phyloP scores from a whole-genome alignment of 108 stramenopile species.

The Nitzschia sp. region DNA sequence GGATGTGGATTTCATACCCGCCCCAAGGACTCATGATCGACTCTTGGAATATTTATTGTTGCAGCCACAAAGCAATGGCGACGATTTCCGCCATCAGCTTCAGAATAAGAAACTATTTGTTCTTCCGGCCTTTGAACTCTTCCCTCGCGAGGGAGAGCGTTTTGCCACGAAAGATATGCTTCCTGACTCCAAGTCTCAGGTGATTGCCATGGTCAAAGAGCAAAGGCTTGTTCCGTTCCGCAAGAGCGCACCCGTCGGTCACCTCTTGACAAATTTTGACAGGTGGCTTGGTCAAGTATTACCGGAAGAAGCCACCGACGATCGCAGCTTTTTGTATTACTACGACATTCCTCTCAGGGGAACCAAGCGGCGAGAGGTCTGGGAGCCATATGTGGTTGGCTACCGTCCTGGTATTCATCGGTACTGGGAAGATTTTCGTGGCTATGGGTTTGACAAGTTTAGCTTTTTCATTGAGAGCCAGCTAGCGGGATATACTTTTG shows the following conservation, averaged over 20 bases:
- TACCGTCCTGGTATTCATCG: conserved; percentile 27
- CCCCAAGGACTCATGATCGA: background rate
- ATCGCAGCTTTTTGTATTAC: background rate
- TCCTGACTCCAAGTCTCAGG: background rate
- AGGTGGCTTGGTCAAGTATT: background rate
- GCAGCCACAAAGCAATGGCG: background rate
- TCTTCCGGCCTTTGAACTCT: conserved; percentile 16
- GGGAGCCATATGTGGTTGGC: conserved; percentile 33
- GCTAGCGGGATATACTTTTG: conserved; percentile 24
- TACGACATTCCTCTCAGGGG: background rate
- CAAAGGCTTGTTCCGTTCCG: background rate
- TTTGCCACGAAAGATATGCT: background rate
- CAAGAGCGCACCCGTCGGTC: background rate
- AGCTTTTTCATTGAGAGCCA: conserved; percentile 22
- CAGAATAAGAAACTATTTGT: conserved; percentile 16
- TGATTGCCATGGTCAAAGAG: background rate
- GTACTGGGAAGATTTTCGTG: conserved; percentile 27
- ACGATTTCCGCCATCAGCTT: background rate
- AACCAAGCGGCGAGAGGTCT: background rate
- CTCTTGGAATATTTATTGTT: background rate
- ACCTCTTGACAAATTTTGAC: background rate
- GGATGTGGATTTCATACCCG: conserved; percentile 27
- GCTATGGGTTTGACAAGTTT: conserved; percentile 24
- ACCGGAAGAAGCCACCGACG: background rate
- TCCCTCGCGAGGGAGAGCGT: background rate